Percentiles rank a stretch among this genome's conserved stretches.
phyloP scores from a whole-genome alignment of 108 stramenopile genomes.

The Nitzschia inconspicua region DNA sequence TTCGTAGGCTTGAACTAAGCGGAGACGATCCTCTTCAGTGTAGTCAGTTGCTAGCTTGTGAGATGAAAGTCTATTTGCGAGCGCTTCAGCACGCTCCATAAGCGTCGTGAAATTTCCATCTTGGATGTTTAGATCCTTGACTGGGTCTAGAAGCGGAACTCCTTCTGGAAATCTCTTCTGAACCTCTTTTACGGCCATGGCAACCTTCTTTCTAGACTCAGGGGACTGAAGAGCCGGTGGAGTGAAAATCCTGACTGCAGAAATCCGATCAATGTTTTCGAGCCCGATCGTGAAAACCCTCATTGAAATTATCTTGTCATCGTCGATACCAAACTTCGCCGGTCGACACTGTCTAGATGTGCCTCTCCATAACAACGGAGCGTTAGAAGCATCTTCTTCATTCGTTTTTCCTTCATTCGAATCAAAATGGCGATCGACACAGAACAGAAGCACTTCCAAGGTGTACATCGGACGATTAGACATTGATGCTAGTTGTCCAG shows the following conservation, averaged over 20 bases:
- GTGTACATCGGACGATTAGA: constrained; percentile 52
- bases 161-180: constrained; percentile 76
- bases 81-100: constrained; percentile 68
- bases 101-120: constrained; percentile 74
- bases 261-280: constrained; percentile 72
- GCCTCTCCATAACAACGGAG: constrained; percentile 73
- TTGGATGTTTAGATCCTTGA: constrained; percentile 86
- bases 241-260: constrained; percentile 78
- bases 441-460: constrained; percentile 78
- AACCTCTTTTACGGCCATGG: constrained; percentile 75
- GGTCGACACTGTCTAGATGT: constrained; percentile 60
- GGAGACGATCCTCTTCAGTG: constrained; percentile 45
- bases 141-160: constrained; percentile 88
- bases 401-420: constrained; percentile 38
- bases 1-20: constrained; percentile 63
- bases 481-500: constrained; percentile 54
- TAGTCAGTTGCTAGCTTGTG: constrained; percentile 49
- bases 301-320: constrained; percentile 58
- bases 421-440: constrained; percentile 79
- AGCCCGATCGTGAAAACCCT: constrained; percentile 78
- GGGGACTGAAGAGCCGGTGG: constrained; percentile 60
- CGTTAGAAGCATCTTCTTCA: constrained; percentile 64
- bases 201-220: constrained; percentile 62
- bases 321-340: constrained; percentile 37
- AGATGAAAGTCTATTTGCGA: constrained; percentile 52